Percentiles rank a stretch among this genome's conserved stretches.
phyloP scores from a whole-genome alignment of 345 rosid species.

The Eutrema yunnanense region DNA sequence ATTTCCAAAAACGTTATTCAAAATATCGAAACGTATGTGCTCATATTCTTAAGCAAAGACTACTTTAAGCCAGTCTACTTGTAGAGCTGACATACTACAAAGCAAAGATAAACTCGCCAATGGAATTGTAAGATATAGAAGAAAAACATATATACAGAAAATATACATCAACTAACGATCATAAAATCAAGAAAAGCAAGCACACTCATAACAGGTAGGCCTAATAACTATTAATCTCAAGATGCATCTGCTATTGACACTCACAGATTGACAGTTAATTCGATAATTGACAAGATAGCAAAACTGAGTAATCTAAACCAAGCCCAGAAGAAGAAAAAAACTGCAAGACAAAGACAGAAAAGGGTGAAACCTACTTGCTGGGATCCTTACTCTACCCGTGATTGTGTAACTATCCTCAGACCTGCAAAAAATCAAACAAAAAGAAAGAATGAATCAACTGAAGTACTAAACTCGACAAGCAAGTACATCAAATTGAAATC shows the following conservation, averaged over 20 bases:
- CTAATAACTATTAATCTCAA: neutral
- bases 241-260: neutral
- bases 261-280: neutral
- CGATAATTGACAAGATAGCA: neutral
- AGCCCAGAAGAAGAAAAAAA: neutral
- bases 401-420: constrained; percentile 61
- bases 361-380: constrained; percentile 38
- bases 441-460: neutral
- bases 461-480: neutral
- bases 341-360: neutral
- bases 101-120: neutral
- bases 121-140: neutral
- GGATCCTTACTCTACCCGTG: constrained; percentile 75
- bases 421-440: constrained; percentile 34
- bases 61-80: neutral
- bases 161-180: neutral
- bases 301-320: neutral
- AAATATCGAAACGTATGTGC: neutral
- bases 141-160: neutral
- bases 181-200: neutral
- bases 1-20: neutral
- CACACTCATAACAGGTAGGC: neutral
- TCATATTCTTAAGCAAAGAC: neutral
- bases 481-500: neutral
- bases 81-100: neutral